Conservation (phyloP, 805 yeast genomes). For the Lachancea nothofagi region DNA sequence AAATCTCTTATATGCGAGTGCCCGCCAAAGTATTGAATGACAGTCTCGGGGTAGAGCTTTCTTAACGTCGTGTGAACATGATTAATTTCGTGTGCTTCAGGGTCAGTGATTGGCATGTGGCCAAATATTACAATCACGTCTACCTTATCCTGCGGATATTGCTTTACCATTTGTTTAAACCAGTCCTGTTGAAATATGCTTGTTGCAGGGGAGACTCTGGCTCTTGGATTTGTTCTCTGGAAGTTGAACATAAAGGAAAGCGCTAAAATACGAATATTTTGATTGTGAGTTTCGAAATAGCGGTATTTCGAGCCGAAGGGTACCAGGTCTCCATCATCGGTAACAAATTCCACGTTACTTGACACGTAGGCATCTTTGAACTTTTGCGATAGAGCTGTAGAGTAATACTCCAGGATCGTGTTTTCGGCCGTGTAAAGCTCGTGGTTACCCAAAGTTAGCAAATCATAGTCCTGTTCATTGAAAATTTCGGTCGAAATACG, state of each 20-base stretch:
- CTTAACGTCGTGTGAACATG: conserved; percentile 44
- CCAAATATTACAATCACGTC: conserved; percentile 72
- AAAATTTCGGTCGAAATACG: conserved; percentile 55
- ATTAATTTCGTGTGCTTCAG: conserved; percentile 32
- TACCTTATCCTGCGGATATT: conserved; percentile 37
- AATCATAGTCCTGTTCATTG: conserved; percentile 60
- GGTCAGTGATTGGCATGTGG: conserved; percentile 61
- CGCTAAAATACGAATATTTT: conserved; percentile 49
- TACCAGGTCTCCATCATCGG: conserved; percentile 40
- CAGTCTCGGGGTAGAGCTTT: conserved; percentile 48
- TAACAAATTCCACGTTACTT: conserved; percentile 60
- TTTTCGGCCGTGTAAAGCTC: conserved; percentile 70
- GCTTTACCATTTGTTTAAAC: conserved; percentile 47
- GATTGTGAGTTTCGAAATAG: conserved; percentile 58
- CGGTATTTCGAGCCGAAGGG: conserved; percentile 66
- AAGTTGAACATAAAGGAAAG: conserved; percentile 81
- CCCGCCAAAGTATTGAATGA: conserved; percentile 88
- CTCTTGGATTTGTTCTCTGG: conserved; percentile 48
- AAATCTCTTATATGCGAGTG: conserved; percentile 91
- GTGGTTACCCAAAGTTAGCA: conserved; percentile 85
- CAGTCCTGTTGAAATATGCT: conserved; percentile 51
- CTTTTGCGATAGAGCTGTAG: conserved; percentile 43
- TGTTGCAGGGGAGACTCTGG: conserved; percentile 57
- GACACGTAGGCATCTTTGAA: conserved; percentile 63
- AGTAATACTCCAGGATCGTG: conserved; percentile 58